A percentile compares a stretch with the other conserved stretches of the same genome.
phyloP scores from a whole-genome alignment of 305 asterid genomes.

The Andrographis paniculata region DNA sequence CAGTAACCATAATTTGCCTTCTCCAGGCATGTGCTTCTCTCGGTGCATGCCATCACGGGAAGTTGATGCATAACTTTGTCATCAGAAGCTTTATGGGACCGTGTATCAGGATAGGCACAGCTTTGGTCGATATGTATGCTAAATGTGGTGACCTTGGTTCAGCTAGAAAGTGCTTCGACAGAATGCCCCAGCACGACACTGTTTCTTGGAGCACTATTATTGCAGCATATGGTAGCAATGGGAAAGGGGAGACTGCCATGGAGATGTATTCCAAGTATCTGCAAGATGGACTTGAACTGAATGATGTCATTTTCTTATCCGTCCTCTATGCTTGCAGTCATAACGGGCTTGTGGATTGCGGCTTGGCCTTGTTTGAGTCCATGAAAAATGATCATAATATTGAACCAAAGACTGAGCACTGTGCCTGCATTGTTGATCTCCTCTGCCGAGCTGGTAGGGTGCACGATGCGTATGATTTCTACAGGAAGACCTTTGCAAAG shows the following conservation, averaged over 20 bases:
- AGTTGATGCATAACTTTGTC: slow-evolving; percentile 64
- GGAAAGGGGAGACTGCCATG: slow-evolving; percentile 59
- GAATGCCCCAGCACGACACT: slow-evolving; percentile 48
- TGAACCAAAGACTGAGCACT: slow-evolving; percentile 63
- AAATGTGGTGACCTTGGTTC: slow-evolving; percentile 65
- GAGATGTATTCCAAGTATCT: slow-evolving; percentile 46
- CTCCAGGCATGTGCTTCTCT: slow-evolving; percentile 76
- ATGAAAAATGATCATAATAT: slow-evolving; percentile 49
- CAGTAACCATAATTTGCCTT: slow-evolving; percentile 57
- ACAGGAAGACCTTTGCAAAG: slow-evolving; percentile 40
- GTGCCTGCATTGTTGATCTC: slow-evolving; percentile 74
- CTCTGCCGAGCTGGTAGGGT: slow-evolving; percentile 83
- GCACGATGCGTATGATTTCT: slow-evolving; percentile 56
- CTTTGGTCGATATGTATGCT: slow-evolving; percentile 80
- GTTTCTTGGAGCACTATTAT: slow-evolving; percentile 76
- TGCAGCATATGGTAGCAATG: slow-evolving; percentile 69
- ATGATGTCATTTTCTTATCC: slow-evolving; percentile 48
- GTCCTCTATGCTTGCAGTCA: slow-evolving; percentile 68
- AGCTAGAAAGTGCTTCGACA: slow-evolving; percentile 58
- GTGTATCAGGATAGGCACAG: slow-evolving; percentile 53
- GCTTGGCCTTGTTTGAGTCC: slow-evolving; percentile 55
- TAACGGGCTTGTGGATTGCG: slow-evolving; percentile 63
- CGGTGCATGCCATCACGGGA: slow-evolving; percentile 79
- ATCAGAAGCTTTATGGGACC: slow-evolving; percentile 50
- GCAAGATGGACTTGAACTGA: slow-evolving; percentile 39